A percentile compares a stretch with the other conserved stretches of the same genome.
Conservation (phyloP, 257 asterid species). For the Primulina huaijiensis region DNA sequence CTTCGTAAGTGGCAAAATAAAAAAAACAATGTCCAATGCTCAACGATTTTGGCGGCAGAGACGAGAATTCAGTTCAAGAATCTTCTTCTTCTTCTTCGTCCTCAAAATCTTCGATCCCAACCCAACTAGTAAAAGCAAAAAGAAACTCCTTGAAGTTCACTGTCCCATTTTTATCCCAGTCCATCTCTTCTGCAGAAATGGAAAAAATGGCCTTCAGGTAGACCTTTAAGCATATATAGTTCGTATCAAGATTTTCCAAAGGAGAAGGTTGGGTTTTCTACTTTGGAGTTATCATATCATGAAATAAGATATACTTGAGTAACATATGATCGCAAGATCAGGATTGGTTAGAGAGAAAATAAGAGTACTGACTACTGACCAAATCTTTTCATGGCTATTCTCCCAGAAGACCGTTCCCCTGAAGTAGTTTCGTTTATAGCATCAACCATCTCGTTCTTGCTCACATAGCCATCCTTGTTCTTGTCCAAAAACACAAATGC, state of each 20-base stretch:
- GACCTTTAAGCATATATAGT: background rate
- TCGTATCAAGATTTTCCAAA: background rate
- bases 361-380: conserved; percentile 55
- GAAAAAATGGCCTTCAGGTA: background rate
- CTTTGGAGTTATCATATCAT: background rate
- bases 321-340: background rate
- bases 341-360: conserved; percentile 3
- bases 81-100: conserved; percentile 45
- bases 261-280: background rate
- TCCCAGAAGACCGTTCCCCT: conserved; percentile 84
- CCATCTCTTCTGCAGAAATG: conserved; percentile 84
- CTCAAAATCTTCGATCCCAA: conserved; percentile 69
- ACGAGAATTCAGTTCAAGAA: background rate
- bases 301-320: background rate
- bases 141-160: conserved; percentile 89
- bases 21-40: background rate
- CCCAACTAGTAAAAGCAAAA: conserved; percentile 89
- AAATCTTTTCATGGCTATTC: conserved; percentile 86
- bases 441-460: conserved; percentile 74
- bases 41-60: background rate
- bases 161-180: conserved; percentile 89
- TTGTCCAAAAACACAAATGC: conserved; percentile 85
- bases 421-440: conserved; percentile 70
- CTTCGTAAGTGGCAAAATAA: background rate
- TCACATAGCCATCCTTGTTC: conserved; percentile 83